These are phyloP conservation scores for Irpex rosettiformis DNA, from an alignment of 1,284 basidiomycete species.

Conservation along the genomic window DNA sequence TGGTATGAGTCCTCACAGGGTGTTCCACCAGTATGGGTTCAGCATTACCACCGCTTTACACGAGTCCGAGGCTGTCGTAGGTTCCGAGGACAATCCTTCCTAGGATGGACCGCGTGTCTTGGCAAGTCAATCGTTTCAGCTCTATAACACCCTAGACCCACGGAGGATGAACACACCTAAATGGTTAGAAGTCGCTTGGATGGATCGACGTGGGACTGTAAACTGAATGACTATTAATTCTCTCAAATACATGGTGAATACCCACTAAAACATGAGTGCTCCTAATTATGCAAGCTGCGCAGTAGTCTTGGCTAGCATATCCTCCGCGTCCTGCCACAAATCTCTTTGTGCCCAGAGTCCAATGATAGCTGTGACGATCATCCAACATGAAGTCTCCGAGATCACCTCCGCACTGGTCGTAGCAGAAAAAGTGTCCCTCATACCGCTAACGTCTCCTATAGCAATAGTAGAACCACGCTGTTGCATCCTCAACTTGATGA, in stretches of 20 bases:
- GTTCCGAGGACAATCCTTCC: constrained; percentile 8
- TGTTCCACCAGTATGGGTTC: too few species aligned
- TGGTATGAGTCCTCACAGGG: too few species aligned
- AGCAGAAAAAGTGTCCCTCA: neutral
- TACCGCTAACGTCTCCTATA: neutral
- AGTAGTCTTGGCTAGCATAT: constrained; percentile 15
- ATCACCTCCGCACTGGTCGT: constrained; percentile 5
- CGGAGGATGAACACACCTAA: neutral
- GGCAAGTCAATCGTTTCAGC: too few species aligned
- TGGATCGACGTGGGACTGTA: neutral
- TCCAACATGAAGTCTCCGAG: constrained; percentile 66
- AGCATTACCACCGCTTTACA: constrained; percentile 9
- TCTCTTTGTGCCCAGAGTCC: constrained; percentile 86
- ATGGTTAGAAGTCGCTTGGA: neutral
- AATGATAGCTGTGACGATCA: constrained; percentile 70
- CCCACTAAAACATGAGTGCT: too few species aligned
- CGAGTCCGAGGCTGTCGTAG: constrained; percentile 1
- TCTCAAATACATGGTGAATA: neutral
- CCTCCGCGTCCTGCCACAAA: constrained; percentile 77
- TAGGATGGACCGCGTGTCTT: constrained; percentile 14
- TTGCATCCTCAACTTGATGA: constrained; percentile 43
- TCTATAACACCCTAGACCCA: too few species aligned
- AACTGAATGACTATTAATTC: neutral
- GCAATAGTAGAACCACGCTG: constrained; percentile 5
- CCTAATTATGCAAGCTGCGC: too few species aligned